Evolutionary conservation across 2,329 filamentous ascomycete species (phyloP).

Genomic region (Diaporthe batatas): DNA sequence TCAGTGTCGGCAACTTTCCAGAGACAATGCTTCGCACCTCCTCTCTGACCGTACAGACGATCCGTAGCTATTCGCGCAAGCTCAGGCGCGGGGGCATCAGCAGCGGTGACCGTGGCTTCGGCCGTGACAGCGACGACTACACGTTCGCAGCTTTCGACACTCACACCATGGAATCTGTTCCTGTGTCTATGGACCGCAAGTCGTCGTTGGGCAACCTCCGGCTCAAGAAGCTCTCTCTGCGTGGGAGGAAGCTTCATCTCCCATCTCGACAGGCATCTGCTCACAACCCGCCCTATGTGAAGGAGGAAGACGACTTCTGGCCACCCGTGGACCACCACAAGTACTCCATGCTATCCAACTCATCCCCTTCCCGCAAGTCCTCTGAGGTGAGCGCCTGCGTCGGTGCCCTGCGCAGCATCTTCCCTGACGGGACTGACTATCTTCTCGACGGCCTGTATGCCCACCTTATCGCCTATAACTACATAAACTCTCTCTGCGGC

Average conservation of each 20-base stretch:
- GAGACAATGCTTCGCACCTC: slow-evolving; percentile 70
- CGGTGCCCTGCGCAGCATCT: slow-evolving; percentile 62
- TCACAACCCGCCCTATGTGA: slow-evolving; percentile 6
- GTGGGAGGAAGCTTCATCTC: slow-evolving; percentile 34
- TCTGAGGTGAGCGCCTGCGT: slow-evolving; percentile 39
- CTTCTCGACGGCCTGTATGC: slow-evolving; percentile 72
- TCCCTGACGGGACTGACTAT: slow-evolving; percentile 65
- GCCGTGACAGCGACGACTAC: slow-evolving; percentile 43
- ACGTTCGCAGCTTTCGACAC: slow-evolving; percentile 37
- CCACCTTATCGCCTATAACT: slow-evolving; percentile 71
- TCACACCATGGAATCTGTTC: not conserved
- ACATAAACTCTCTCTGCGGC: slow-evolving; percentile 58
- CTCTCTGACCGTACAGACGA: slow-evolving; percentile 69
- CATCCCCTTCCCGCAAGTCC: slow-evolving; percentile 6
- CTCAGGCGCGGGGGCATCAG: slow-evolving; percentile 54
- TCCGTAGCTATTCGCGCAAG: slow-evolving; percentile 68
- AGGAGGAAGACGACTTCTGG: slow-evolving; percentile 33
- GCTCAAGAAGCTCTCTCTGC: slow-evolving; percentile 36
- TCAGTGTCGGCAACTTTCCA: slow-evolving; percentile 69
- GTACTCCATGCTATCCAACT: slow-evolving; percentile 15
- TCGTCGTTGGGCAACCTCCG: slow-evolving; percentile 29
- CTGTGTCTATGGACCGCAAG: slow-evolving; percentile 28
- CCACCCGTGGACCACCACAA: slow-evolving; percentile 18
- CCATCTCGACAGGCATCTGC: slow-evolving; percentile 21
- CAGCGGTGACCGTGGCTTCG: slow-evolving; percentile 27